Evolutionary conservation across 2,329 filamentous ascomycete species (phyloP), one percentile per base, ranked within the genome.

Genomic region (Rhytidhysteron rufulum): DNA sequence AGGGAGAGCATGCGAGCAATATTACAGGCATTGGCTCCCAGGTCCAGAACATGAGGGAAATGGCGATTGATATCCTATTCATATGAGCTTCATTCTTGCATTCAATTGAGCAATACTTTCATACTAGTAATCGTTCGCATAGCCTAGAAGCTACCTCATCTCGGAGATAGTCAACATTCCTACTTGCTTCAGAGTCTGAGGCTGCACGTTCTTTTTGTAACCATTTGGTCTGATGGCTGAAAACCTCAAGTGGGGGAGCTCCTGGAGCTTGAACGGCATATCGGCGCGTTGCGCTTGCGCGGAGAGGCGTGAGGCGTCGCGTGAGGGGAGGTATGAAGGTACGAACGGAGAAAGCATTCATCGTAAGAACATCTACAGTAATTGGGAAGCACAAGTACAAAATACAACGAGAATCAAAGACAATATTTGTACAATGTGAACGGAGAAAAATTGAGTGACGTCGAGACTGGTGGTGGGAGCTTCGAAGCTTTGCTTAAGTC

Each of bases 1-100:
- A 60, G 45, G 1, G 84, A 85, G 33, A 97, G 77, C 41, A 87
- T 86, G 47, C 85, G 82, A 16, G 90, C 90, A 45, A 98, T 82
- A 66, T 96, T 95, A 76, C 91, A 96, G 46, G 91, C 88, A 64
- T 97, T 95, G 47, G 93, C 91, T 47, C 93, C 93, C 22, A 96
- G 82, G 65, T 98, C 93, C 45, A 98, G 85, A 18, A 89, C 88
- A 50, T 80, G 77, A 32, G 85, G 80, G 55, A 95, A 96, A 41
- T 82, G 75, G 22, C 93, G 86, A 56, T 95, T 95, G 71, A 98
- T 94, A 62, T 97, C 90, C 86, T 90, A 48, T 18, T 17, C 0
- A 11, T 15, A 24, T 58, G 34, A 57, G 46, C 36, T 15, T 40
- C 19, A 17, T 33, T 17, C n/a, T 35, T 32, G n/a, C 21, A 1